Conservation (phyloP, 192 early-diverging fungal species). For the Entrophospora sp. region DNA sequence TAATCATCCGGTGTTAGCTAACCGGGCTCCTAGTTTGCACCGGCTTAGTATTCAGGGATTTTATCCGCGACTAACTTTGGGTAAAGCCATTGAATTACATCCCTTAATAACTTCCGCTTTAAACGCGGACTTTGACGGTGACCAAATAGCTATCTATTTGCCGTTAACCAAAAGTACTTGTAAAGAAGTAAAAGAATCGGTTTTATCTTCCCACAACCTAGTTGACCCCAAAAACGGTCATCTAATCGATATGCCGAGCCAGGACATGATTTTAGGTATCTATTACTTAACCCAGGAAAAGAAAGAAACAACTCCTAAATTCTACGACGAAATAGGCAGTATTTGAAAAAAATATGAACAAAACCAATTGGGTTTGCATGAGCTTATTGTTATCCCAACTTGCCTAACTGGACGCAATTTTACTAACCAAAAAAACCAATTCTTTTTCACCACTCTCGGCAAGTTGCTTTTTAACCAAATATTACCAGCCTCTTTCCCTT, state of each 20-base stretch:
- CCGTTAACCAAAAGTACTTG: not conserved
- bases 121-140: slow-evolving; percentile 10
- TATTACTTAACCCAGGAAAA: slow-evolving; percentile 8
- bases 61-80: not conserved
- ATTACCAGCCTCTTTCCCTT: not conserved
- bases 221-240: slow-evolving; percentile 13
- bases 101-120: slow-evolving; percentile 9
- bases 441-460: slow-evolving; percentile 1
- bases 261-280: slow-evolving; percentile 13
- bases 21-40: slow-evolving; percentile 8
- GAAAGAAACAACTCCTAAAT: not conserved
- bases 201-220: not conserved
- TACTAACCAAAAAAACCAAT: not conserved
- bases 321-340: slow-evolving; percentile 1
- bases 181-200: not conserved
- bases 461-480: slow-evolving; percentile 14
- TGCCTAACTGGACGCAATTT: not conserved
- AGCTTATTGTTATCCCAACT: not conserved
- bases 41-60: slow-evolving; percentile 8
- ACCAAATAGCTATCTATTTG: slow-evolving; percentile 6
- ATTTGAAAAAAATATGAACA: not conserved
- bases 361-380: not conserved
- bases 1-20: not conserved
- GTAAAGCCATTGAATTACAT: slow-evolving; percentile 11
- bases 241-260: not conserved